Base-by-base conservation (phyloP, 768 basidiomycete genomes). In the Boletus edulis region DNA sequence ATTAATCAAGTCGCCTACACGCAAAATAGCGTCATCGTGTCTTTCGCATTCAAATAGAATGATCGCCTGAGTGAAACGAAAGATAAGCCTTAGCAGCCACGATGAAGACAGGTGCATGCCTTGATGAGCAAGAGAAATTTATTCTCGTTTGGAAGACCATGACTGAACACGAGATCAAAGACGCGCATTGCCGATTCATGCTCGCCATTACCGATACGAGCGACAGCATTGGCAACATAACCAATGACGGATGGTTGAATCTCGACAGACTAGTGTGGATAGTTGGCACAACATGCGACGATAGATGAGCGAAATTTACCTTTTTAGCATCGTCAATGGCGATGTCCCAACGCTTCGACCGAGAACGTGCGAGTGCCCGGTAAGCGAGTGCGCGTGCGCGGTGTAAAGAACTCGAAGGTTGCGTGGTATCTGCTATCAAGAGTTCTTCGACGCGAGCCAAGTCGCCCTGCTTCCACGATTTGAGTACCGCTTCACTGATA, bases 71-170 rank as follows among this genome's bases (percentile, higher is more conserved):
- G 5, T 7, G 27, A 20, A 35, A 11, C 5, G 12, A 15, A 12
- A n/a, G 6, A 17, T 22, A 11, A 34, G 2, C 3, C 12, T 14
- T 8, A 51, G 24, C n/a, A 22, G 27, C n/a, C 4, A 4, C 12
- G 13, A 34, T 4, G 7, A 40, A 6, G 22, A 34, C 10, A 0
- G 10, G 6, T 5, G 13, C 24, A 22, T 38, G 51, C 59, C 52
- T 54, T 60, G 22, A 60, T 52, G 4, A 54, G 37, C 31, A 60
- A 45, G n/a, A 60, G 45, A 42, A 44, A 37, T 12, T 18, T 44
- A 6, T 18, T 54, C 22, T 60, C 56, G 4, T 5, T 24, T 11
- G 49, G 27, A 11, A 32, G 22, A 47, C 44, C 31, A 3, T 47
- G 39, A 1, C 35, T 17, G 31, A 54, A 58, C 6, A 35, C 47